Base-by-base conservation (phyloP, 2,329 filamentous ascomycete species). In the Fusarium chaquense region DNA sequence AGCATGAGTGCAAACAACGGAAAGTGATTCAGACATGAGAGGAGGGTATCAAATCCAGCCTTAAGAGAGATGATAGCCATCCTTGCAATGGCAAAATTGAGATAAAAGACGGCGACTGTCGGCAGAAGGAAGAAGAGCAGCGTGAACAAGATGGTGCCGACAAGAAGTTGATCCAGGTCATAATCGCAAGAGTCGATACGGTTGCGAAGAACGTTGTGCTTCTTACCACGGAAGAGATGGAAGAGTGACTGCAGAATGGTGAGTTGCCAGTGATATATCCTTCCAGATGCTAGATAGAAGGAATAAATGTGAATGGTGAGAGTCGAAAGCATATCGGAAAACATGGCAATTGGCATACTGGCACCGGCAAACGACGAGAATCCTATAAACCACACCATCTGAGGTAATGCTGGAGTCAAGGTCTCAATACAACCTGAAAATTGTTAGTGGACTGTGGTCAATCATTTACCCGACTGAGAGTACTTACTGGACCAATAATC, bases 181-280 rank as follows among this genome's bases (percentile, higher is more conserved):
- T 99, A 99, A 81, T 98, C 96, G 84, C 96, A 99, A 47, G 94
- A 97, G 78, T 99, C 96, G 75, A 99, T 98, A 81, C 96, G 94
- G 77, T 98, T 97, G 66, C 97, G 92, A 24, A 99, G 87, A 18
- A 99, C 91, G 73, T 99, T 99, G 77, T 97, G 92, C 80, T 99
- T 99, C 83, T 98, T 98, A 62, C 96, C 97, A 33, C 95, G 93
- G 78, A 99, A 99, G 12, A 99, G 89, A 78, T 99, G 97, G 80
- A 99, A 99, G n/a, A 99, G 89, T 13, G 95, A 98, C 70, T 95
- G 91, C 70, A 99, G 91, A 67, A 99, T 98, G 5, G 92, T 97
- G 65, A 99, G 89, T 81, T 99, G 96, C 96, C 96, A 99, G 81
- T 98, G 94, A 80, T 95, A 99, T 75, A 99, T 98, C 53, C 96